phyloP scores from a whole-genome alignment of 148 eudicot genomes.

The Agrostemma githago region DNA sequence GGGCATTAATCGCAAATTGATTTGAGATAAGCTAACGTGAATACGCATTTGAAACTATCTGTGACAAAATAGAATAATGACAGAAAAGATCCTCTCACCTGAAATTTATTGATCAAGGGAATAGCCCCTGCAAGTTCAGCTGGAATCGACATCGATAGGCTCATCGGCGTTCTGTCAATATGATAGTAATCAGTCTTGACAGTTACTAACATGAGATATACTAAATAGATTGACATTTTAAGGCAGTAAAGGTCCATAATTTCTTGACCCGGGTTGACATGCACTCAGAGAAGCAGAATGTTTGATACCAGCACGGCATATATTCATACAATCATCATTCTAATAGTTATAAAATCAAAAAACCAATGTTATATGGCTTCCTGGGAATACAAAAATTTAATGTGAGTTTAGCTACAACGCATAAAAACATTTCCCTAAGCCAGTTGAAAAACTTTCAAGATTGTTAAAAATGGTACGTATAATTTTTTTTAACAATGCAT shows the following conservation, averaged over 20 bases:
- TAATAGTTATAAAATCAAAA: neutral
- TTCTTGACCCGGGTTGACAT: neutral
- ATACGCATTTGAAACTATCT: neutral
- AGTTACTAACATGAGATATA: slow-evolving; percentile 5
- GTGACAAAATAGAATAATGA: neutral
- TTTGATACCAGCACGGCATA: slow-evolving; percentile 4
- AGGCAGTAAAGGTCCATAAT: neutral
- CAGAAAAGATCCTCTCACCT: slow-evolving; percentile 41
- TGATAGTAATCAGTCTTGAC: neutral
- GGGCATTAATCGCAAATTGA: too few species aligned
- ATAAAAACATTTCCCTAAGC: neutral
- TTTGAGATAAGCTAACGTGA: neutral
- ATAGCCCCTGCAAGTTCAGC: slow-evolving; percentile 95
- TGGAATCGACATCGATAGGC: slow-evolving; percentile 82
- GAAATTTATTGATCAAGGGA: slow-evolving; percentile 90
- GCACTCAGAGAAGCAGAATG: neutral
- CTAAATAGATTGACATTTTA: neutral
- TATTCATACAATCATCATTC: neutral
- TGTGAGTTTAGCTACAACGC: neutral
- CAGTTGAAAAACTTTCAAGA: neutral
- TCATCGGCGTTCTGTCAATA: slow-evolving; percentile 75
- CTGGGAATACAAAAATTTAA: neutral
- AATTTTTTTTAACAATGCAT: neutral
- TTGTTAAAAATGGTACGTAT: neutral
- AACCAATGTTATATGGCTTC: neutral